Percentiles rank a stretch among this genome's conserved stretches.
Evolutionary conservation across 2,329 filamentous ascomycete genomes (phyloP).

Genomic region (Chrysosphaeria jannelii): DNA sequence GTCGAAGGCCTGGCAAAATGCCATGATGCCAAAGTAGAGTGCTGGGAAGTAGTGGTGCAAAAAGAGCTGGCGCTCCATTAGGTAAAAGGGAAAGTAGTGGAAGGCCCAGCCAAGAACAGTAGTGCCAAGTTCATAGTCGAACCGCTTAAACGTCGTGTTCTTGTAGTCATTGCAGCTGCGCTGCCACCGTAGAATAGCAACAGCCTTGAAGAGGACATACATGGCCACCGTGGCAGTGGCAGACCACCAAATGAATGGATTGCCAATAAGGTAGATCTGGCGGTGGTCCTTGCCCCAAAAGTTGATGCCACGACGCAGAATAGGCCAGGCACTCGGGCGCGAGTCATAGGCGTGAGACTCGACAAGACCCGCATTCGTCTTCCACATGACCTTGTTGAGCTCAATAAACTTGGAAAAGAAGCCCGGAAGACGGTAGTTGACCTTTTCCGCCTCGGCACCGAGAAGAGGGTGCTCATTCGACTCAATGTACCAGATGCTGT

Average conservation of each 20-base stretch:
- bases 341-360: constrained; percentile 98
- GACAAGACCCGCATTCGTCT: constrained; percentile 79
- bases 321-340: constrained; percentile 73
- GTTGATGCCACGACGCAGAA: constrained; percentile 83
- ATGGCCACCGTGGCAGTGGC: constrained; percentile 48
- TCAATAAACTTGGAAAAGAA: constrained; percentile 98
- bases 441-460: constrained; percentile 50
- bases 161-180: constrained; percentile 70
- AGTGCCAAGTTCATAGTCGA: constrained; percentile 86
- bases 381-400: constrained; percentile 96
- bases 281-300: constrained; percentile 91
- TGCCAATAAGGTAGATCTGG: constrained; percentile 89
- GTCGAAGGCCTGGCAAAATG: constrained; percentile 70
- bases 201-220: constrained; percentile 60
- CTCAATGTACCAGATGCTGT: constrained; percentile 94
- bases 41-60: constrained; percentile 96
- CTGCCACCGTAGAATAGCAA: constrained; percentile 81
- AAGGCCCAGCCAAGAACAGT: constrained; percentile 83
- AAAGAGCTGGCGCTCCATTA: constrained; percentile 96
- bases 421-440: constrained; percentile 81
- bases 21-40: constrained; percentile 77
- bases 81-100: constrained; percentile 96
- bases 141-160: constrained; percentile 65
- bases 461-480: constrained; percentile 62
- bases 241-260: constrained; percentile 83